Evolutionary conservation across 75 land plant genomes (phyloP).

Genomic region (Pinus tabuliformis): DNA sequence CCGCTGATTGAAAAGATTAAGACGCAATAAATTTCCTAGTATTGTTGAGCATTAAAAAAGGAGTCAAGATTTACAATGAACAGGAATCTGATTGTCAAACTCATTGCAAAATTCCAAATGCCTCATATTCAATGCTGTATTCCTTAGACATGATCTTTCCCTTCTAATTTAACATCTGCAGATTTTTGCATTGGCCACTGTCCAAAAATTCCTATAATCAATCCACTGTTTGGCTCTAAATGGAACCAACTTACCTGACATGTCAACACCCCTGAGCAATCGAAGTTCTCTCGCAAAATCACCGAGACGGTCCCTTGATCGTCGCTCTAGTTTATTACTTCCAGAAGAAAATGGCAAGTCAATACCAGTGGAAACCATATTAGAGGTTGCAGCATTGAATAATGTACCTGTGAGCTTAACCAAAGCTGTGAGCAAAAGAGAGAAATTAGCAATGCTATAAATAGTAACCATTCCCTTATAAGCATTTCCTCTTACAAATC

Average conservation of each 20-base stretch:
- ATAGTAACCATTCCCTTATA: no score
- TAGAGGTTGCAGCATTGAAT: constrained; percentile 27
- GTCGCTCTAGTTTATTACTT: constrained; percentile 46
- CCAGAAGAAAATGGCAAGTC: constrained; percentile 52
- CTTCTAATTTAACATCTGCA: not conserved
- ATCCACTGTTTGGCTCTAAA: not conserved
- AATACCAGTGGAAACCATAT: constrained; percentile 11
- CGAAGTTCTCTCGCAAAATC: constrained; percentile 90
- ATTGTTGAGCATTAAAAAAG: not conserved
- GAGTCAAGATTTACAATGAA: not conserved
- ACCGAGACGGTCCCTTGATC: constrained; percentile 64
- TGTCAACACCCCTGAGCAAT: constrained; percentile 61
- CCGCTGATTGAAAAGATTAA: no score
- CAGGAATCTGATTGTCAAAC: not conserved
- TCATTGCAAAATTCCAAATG: not conserved
- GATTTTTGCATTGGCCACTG: not conserved
- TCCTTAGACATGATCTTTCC: not conserved
- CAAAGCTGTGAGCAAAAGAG: constrained; percentile 45
- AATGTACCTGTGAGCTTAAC: constrained; percentile 61
- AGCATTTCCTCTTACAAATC: no score
- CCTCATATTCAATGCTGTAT: not conserved
- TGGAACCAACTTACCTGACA: constrained; percentile 63
- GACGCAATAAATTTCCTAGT: not conserved
- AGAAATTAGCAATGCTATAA: no score
- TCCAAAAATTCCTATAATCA: constrained; percentile 1